Conservation (phyloP, 2,329 filamentous ascomycete species). For the Xylariaceae sp. region DNA sequence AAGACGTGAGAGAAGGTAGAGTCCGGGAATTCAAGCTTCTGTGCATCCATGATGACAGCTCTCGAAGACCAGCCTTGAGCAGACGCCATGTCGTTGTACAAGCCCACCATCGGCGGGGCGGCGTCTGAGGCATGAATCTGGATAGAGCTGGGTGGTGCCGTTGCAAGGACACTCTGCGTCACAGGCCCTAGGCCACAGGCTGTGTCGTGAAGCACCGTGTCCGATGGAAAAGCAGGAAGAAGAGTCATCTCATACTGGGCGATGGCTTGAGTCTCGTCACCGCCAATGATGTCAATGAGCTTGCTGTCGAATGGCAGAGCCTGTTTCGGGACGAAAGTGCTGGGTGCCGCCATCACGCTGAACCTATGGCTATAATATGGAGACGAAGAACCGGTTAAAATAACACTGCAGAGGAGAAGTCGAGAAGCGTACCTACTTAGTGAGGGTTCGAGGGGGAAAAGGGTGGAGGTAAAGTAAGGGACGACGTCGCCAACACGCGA, state of each 20-base stretch:
- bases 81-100: constrained; percentile 10
- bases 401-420: too few species aligned
- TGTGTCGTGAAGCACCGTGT: neutral
- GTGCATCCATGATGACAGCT: constrained; percentile 12
- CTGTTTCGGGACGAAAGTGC: neutral
- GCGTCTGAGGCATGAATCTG: constrained; percentile 3
- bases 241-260: constrained; percentile 2
- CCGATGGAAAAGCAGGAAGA: neutral
- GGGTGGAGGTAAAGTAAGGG: too few species aligned
- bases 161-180: neutral
- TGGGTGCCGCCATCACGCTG: neutral
- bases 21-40: constrained; percentile 11
- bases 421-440: too few species aligned
- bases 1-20: constrained; percentile 11
- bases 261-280: constrained; percentile 3
- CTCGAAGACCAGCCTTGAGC: constrained; percentile 7
- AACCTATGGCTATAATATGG: too few species aligned
- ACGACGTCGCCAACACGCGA: too few species aligned
- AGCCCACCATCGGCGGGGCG: constrained; percentile 6
- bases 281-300: constrained; percentile 5
- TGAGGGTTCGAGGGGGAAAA: too few species aligned
- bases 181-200: neutral
- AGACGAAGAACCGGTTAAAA: too few species aligned
- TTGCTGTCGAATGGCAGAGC: constrained; percentile 2
- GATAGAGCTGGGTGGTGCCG: neutral